Evolutionary conservation across 345 rosid species (phyloP), one percentile per base, ranked within the genome.

Genomic region (Pistacia integerrima): DNA sequence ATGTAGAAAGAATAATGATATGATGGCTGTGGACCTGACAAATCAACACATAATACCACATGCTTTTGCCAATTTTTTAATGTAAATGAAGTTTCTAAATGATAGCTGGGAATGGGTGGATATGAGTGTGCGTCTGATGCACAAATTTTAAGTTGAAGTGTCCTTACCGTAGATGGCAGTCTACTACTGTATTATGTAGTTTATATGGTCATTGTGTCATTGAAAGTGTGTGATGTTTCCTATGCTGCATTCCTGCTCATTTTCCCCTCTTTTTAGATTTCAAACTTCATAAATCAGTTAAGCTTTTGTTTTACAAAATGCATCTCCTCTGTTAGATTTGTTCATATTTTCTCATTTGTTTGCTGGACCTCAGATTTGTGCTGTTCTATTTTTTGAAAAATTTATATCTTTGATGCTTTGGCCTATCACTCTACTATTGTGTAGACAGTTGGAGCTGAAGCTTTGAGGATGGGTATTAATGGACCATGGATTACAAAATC

Each of bases 401-500:
- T 56, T 44, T 72, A 36, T 46, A 49, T 62, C 59, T 55, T 55
- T 69, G 67, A 30, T 51, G 41, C 54, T 59, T 75, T 44, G 25
- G 58, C 41, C 77, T 73, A 73, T 69, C 81, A 66, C 76, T 81
- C 41, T 74, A 63, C 48, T 73, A 67, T 75, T 80, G 59, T 77
- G 61, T 85, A 97, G 99, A 93, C 87, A 64, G 98, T 97, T 84
- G 99, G 97, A 84, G 93, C 91, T 74, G 99, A 97, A 88, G 97
- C 94, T 56, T 82, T 84, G 74, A 88, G 84, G 81, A 85, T 91
- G 90, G 93, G 93, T 74, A 83, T 97, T 28, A 75, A 66, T 79
- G 91, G 96, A 74, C 98, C 92, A 54, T 97, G 99, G 99, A 90
- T 97, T 82, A 94, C 97, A 65, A 92, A 92, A 78, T 97, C 99